Percentiles rank a stretch among this genome's conserved stretches.
Conservation (phyloP, 2,329 filamentous ascomycete species). For the Raffaelea arxii region DNA sequence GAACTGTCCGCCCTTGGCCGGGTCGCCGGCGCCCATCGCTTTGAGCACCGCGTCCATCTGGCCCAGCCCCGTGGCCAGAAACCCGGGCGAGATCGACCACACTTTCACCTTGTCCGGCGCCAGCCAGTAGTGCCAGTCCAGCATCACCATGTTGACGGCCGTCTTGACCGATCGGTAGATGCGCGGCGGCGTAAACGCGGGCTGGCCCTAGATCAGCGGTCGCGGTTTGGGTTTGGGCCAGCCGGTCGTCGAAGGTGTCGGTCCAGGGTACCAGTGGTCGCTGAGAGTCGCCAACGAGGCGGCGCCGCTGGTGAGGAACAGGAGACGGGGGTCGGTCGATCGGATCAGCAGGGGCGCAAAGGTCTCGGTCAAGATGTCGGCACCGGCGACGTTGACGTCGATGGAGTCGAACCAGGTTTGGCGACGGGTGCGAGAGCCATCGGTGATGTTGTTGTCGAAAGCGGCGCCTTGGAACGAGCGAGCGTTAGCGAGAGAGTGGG, state of each 20-base stretch:
- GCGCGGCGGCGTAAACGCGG: not conserved
- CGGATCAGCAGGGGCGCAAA: slow-evolving; percentile 36
- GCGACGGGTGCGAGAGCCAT: slow-evolving; percentile 20
- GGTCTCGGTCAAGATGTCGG: slow-evolving; percentile 28
- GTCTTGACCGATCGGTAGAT: slow-evolving; percentile 18
- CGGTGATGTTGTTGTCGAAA: not conserved
- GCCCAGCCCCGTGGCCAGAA: slow-evolving; percentile 35
- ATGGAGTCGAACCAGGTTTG: slow-evolving; percentile 34
- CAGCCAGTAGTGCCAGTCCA: slow-evolving; percentile 30
- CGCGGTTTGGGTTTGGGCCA: slow-evolving; percentile 28
- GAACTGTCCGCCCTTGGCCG: slow-evolving; percentile 21
- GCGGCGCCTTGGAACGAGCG: not conserved
- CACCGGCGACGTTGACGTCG: slow-evolving; percentile 40
- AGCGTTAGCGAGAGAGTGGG: not conserved
- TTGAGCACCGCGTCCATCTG: slow-evolving; percentile 15
- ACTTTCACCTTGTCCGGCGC: slow-evolving; percentile 40
- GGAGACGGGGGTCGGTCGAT: slow-evolving; percentile 31
- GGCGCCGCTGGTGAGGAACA: slow-evolving; percentile 38
- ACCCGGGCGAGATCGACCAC: slow-evolving; percentile 36
- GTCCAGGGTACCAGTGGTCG: slow-evolving; percentile 1
- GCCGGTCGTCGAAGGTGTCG: slow-evolving; percentile 16
- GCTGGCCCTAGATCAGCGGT: slow-evolving; percentile 4
- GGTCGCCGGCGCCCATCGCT: slow-evolving; percentile 12
- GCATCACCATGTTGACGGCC: slow-evolving; percentile 38
- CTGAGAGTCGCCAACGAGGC: slow-evolving; percentile 23